Base-by-base conservation (phyloP, 768 basidiomycete species). In the Boletus coccyginus region DNA sequence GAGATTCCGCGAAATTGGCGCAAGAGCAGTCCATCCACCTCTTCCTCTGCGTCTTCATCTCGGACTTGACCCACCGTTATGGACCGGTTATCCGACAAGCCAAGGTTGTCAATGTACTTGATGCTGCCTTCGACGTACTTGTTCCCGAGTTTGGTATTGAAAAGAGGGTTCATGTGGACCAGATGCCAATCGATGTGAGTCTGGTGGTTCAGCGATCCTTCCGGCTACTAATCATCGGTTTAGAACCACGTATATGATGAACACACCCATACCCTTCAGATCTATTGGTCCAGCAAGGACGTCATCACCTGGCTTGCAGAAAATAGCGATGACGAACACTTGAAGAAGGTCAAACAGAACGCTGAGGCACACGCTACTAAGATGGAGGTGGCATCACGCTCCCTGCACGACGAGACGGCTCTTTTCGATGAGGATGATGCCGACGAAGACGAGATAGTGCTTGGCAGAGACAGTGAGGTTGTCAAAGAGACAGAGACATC, bases 81-180 rank as follows among this genome's bases (percentile, higher is more conserved):
- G 97, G 97, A 10, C 94, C 97, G 41, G 97, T 99, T 56, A 77
- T 98, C 57, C 90, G 97, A 58, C 88, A 92, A 70, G 97, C 94
- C n/a, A 88, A 86, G 63, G 96, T 99, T 56, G 89, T 95, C 44
- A 89, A 90, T 56, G 96, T 99, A 33, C 81, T 98, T n/a, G 97
- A 99, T 67, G 90, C 93, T 50, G 97, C 97, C 2, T 98, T 98
- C 65, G 97, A 99, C 67, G 96, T 99, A 31, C 76, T 96, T 33
- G 86, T 98, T 13, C 90, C 93, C 41, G 97, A 98, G 71, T 98
- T 98, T 68, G 93, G 96, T 33, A 98, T 99, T 63, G 97, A 99
- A 77, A 99, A 99, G 78, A 84, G 97, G 38, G 95, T 98, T 3
- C 97, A 98, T 66, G 92, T 95, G 41, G 97, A 98, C 69, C 94